A percentile compares a stretch with the other conserved stretches of the same genome.
Conservation (phyloP, 805 yeast species). For the Maudiozyma barnettii region DNA sequence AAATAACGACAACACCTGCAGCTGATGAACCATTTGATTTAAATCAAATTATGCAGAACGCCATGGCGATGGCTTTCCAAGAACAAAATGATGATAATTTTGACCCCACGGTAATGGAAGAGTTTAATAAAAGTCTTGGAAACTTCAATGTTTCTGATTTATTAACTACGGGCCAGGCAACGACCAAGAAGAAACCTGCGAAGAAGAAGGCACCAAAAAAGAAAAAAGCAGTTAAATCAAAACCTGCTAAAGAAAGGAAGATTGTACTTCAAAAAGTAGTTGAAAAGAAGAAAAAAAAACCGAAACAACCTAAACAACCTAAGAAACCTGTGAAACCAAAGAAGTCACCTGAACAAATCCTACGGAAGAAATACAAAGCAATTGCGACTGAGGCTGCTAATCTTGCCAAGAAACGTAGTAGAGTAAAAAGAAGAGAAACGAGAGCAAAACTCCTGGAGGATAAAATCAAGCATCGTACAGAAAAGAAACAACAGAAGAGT, state of each 20-base stretch:
- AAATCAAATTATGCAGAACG: constrained; percentile 68
- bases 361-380: constrained; percentile 15
- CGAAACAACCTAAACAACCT: background rate
- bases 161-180: background rate
- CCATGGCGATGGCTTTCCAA: constrained; percentile 66
- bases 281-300: constrained; percentile 1
- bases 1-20: constrained; percentile 4
- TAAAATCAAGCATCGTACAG: constrained; percentile 8
- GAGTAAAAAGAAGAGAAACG: constrained; percentile 12
- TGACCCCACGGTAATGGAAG: constrained; percentile 20
- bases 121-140: constrained; percentile 21
- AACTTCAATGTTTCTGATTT: constrained; percentile 6
- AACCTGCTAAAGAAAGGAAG: constrained; percentile 7
- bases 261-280: constrained; percentile 10
- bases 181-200: background rate
- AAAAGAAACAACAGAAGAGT: constrained; percentile 16
- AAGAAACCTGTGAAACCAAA: constrained; percentile 11
- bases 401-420: constrained; percentile 18
- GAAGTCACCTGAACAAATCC: constrained; percentile 9
- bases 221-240: background rate
- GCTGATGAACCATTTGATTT: constrained; percentile 46
- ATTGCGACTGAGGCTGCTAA: constrained; percentile 23
- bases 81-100: constrained; percentile 25
- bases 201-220: constrained; percentile 1
- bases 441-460: constrained; percentile 13